Evolutionary conservation across 2,329 filamentous ascomycete genomes (phyloP).

Genomic region (Sporothrix brunneoviolacea): DNA sequence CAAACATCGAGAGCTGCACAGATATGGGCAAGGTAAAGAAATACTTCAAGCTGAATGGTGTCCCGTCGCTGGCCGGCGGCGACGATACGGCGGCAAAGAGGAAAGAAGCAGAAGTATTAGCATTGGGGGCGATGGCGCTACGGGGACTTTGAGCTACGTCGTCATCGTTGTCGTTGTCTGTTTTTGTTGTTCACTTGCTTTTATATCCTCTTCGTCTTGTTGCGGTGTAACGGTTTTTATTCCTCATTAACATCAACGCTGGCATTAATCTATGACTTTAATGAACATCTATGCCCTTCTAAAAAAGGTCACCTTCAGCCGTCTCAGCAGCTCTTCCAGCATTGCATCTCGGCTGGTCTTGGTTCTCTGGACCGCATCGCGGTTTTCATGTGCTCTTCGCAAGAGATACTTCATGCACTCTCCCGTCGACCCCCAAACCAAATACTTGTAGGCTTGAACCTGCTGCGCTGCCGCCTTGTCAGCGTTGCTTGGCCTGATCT

Average conservation of each 20-base stretch:
- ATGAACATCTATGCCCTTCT: conserved; percentile 24
- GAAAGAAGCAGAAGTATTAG: conserved; percentile 58
- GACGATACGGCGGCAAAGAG: conserved; percentile 33
- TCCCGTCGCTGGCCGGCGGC: conserved; percentile 36
- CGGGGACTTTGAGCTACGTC: conserved; percentile 54
- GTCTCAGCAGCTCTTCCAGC: conserved; percentile 52
- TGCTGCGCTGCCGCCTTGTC: neutral
- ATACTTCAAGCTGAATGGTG: conserved; percentile 72
- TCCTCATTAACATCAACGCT: too few species aligned
- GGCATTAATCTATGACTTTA: too few species aligned
- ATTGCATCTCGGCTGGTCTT: conserved; percentile 56
- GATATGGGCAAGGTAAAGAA: conserved; percentile 70
- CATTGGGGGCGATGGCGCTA: conserved; percentile 72
- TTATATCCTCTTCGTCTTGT: neutral
- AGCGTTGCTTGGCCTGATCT: too few species aligned
- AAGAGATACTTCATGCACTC: conserved; percentile 85
- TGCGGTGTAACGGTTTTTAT: too few species aligned
- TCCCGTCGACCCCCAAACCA: conserved; percentile 62
- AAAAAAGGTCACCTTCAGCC: conserved; percentile 37
- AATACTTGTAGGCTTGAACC: conserved; percentile 55
- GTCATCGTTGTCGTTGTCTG: too few species aligned
- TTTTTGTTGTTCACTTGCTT: neutral
- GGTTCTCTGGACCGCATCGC: conserved; percentile 60
- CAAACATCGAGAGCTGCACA: conserved; percentile 48
- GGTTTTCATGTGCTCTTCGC: conserved; percentile 67